phyloP scores from a whole-genome alignment of 768 basidiomycete genomes.

The Hypholoma sublateritium region DNA sequence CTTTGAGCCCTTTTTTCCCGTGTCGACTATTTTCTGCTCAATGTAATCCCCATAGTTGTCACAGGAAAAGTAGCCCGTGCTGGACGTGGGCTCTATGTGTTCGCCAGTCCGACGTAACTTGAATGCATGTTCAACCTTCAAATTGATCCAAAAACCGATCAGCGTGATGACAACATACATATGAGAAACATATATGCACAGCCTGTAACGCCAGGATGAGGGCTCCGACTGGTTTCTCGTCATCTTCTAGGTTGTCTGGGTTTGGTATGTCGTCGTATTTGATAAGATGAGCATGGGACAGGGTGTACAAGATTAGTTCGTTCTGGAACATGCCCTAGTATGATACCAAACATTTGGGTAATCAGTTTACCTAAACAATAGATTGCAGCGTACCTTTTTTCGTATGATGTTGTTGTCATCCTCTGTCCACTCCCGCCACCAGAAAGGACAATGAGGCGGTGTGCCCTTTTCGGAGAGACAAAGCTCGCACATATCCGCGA shows the following conservation, averaged over 20 bases:
- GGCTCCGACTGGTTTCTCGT: constrained; percentile 12
- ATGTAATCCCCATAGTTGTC: constrained; percentile 17
- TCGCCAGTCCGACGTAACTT: constrained; percentile 8
- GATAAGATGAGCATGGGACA: constrained; percentile 16
- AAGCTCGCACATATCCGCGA: neutral
- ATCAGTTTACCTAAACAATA: neutral
- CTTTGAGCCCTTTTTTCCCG: neutral
- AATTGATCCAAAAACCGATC: neutral
- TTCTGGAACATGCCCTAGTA: constrained; percentile 17
- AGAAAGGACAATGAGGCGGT: constrained; percentile 6
- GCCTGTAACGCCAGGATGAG: constrained; percentile 16
- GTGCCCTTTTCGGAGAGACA: neutral
- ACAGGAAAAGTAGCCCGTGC: constrained; percentile 3
- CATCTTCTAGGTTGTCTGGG: neutral
- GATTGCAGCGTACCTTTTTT: neutral
- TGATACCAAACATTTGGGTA: neutral
- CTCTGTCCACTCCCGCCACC: constrained; percentile 6
- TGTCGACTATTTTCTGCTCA: neutral
- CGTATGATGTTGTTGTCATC: neutral
- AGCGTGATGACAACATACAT: neutral
- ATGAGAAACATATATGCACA: neutral
- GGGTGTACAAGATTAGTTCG: constrained; percentile 12
- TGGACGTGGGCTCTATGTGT: neutral
- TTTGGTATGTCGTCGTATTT: constrained; percentile 11
- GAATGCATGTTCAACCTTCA: constrained; percentile 13